Conservation (phyloP, 306 rosid genomes). For the Betula pendula region DNA sequence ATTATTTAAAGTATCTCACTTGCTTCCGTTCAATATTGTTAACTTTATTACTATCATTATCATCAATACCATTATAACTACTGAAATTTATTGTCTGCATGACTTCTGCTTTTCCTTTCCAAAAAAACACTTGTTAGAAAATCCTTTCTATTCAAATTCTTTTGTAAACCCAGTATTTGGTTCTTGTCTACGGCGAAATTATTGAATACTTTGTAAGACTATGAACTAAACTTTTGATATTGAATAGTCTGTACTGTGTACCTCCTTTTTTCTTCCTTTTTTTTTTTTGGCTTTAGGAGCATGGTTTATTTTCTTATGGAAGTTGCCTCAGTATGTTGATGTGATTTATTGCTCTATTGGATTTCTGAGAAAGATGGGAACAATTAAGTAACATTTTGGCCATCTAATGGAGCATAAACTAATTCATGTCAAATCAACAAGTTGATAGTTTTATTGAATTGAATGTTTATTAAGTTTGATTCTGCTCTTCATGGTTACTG, state of each 20-base stretch:
- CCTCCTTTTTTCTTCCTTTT: no score
- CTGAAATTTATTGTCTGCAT: background rate
- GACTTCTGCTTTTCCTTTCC: background rate
- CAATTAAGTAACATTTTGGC: background rate
- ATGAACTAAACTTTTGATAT: background rate
- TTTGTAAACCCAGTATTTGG: background rate
- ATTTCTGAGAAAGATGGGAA: background rate
- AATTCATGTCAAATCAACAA: background rate
- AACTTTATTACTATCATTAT: background rate
- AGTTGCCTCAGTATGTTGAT: no score
- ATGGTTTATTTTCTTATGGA: background rate
- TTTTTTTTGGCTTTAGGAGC: background rate
- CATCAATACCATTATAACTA: background rate
- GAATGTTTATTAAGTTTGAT: background rate
- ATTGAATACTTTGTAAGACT: background rate
- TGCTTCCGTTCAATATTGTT: constrained; percentile 3
- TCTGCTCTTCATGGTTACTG: background rate
- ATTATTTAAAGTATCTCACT: constrained; percentile 47
- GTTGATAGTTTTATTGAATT: background rate
- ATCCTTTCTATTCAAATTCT: background rate
- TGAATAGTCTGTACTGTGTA: background rate
- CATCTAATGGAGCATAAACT: background rate
- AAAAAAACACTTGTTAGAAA: background rate
- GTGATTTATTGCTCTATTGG: background rate
- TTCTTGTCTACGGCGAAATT: background rate